Conservation (phyloP, 2,329 filamentous ascomycete genomes). For the Pezicula radicicola region DNA sequence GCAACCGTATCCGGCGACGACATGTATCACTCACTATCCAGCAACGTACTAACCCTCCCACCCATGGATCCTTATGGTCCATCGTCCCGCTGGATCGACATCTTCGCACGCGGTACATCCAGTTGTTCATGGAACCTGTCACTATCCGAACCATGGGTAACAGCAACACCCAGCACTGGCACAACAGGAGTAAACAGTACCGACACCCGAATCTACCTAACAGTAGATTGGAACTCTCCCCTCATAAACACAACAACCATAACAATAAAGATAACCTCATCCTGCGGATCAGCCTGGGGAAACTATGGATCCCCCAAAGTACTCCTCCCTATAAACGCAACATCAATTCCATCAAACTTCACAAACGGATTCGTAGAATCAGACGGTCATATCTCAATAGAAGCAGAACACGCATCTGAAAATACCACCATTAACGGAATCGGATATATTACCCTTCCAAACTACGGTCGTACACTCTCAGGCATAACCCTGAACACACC, state of each 20-base stretch:
- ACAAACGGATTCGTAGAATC: slow-evolving; percentile 59
- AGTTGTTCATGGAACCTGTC: slow-evolving; percentile 51
- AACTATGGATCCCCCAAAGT: slow-evolving; percentile 44
- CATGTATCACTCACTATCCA: slow-evolving; percentile 54
- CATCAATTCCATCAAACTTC: slow-evolving; percentile 47
- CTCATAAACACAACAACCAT: slow-evolving; percentile 39
- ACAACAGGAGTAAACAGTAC: slow-evolving; percentile 43
- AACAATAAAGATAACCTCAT: slow-evolving; percentile 49
- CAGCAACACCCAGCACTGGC: slow-evolving; percentile 47
- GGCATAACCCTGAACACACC: slow-evolving; percentile 56
- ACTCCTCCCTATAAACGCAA: slow-evolving; percentile 51
- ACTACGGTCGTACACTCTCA: slow-evolving; percentile 55
- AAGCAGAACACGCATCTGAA: slow-evolving; percentile 46
- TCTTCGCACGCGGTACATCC: slow-evolving; percentile 55
- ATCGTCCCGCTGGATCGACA: slow-evolving; percentile 55
- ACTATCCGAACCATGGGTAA: slow-evolving; percentile 46
- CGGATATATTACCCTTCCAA: slow-evolving; percentile 47
- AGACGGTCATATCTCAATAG: slow-evolving; percentile 53
- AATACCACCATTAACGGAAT: slow-evolving; percentile 35
- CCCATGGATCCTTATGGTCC: slow-evolving; percentile 57
- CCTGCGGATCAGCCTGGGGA: slow-evolving; percentile 38
- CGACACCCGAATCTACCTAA: slow-evolving; percentile 51
- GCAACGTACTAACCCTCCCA: slow-evolving; percentile 50
- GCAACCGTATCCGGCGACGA: slow-evolving; percentile 67
- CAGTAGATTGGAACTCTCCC: slow-evolving; percentile 52